A percentile compares a stretch with the other conserved stretches of the same genome.
These are phyloP conservation scores for Alternaria conjuncta DNA, from an alignment of 2,329 filamentous ascomycete species.

Conservation along the genomic window DNA sequence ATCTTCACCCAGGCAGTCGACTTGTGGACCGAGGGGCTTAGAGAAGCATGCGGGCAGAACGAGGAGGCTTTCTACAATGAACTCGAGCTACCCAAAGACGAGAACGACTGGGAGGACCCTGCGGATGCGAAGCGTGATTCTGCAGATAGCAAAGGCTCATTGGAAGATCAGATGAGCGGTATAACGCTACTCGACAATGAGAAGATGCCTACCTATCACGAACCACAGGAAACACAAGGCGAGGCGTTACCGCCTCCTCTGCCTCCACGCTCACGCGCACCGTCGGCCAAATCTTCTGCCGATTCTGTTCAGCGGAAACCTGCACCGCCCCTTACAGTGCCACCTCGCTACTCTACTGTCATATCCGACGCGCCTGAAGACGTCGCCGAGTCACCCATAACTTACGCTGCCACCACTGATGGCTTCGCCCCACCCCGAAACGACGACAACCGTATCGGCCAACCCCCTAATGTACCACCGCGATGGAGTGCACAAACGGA, in stretches of 20 bases:
- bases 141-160: conserved; percentile 29
- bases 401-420: conserved; percentile 49
- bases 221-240: conserved; percentile 17
- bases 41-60: conserved; percentile 51
- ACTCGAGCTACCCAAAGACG: conserved; percentile 49
- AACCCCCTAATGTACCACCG: conserved; percentile 18
- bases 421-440: conserved; percentile 45
- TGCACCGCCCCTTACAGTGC: conserved; percentile 49
- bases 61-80: conserved; percentile 48
- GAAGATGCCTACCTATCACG: conserved; percentile 20
- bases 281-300: conserved; percentile 34
- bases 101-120: conserved; percentile 58
- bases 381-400: conserved; percentile 48
- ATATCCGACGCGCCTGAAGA: conserved; percentile 48
- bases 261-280: conserved; percentile 44
- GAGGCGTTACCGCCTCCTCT: conserved; percentile 42
- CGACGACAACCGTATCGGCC: conserved; percentile 14
- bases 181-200: conserved; percentile 55
- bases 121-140: conserved; percentile 41
- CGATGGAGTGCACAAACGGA: conserved; percentile 30
- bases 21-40: conserved; percentile 53
- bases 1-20: conserved; percentile 58
- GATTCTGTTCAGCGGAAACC: conserved; percentile 51
- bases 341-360: conserved; percentile 54
- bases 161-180: conserved; percentile 49